Evolutionary conservation across 2,329 filamentous ascomycete species (phyloP).

Genomic region (Aspergillus bombycis): DNA sequence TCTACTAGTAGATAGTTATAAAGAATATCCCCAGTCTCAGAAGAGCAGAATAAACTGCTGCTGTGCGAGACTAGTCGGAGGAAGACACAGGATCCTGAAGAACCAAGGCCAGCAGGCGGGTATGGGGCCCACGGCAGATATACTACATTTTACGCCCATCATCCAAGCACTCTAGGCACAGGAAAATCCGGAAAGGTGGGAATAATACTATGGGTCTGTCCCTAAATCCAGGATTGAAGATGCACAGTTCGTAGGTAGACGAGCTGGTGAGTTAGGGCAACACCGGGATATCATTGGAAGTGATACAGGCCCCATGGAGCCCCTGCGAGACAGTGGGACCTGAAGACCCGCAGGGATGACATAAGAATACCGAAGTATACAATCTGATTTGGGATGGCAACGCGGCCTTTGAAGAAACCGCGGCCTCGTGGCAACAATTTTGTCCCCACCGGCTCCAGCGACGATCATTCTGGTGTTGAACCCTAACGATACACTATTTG

Average conservation of each 20-base stretch:
- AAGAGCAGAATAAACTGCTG: neutral
- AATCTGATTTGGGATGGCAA: slow-evolving; percentile 15
- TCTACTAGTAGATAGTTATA: neutral
- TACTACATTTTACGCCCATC: slow-evolving; percentile 3
- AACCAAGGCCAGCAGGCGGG: neutral
- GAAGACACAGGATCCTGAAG: slow-evolving; percentile 18
- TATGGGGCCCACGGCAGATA: slow-evolving; percentile 6
- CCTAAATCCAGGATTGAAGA: neutral
- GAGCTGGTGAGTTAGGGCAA: slow-evolving; percentile 5
- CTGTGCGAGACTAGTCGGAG: slow-evolving; percentile 11
- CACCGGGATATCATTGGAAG: neutral
- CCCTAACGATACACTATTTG: slow-evolving; percentile 4
- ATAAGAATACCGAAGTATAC: slow-evolving; percentile 8
- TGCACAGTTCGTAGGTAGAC: neutral
- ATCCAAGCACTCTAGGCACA: neutral
- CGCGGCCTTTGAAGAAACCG: slow-evolving; percentile 6
- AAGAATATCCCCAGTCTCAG: slow-evolving; percentile 1
- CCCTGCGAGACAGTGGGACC: slow-evolving; percentile 9
- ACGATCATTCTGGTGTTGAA: slow-evolving; percentile 16
- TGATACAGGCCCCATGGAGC: neutral
- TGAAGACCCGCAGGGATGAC: slow-evolving; percentile 9
- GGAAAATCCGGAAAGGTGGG: neutral
- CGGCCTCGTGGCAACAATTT: slow-evolving; percentile 11
- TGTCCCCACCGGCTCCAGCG: slow-evolving; percentile 7
- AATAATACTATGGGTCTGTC: neutral